Base-by-base conservation (phyloP, 2,329 filamentous ascomycete species). In the Clarireedia monteithiana region DNA sequence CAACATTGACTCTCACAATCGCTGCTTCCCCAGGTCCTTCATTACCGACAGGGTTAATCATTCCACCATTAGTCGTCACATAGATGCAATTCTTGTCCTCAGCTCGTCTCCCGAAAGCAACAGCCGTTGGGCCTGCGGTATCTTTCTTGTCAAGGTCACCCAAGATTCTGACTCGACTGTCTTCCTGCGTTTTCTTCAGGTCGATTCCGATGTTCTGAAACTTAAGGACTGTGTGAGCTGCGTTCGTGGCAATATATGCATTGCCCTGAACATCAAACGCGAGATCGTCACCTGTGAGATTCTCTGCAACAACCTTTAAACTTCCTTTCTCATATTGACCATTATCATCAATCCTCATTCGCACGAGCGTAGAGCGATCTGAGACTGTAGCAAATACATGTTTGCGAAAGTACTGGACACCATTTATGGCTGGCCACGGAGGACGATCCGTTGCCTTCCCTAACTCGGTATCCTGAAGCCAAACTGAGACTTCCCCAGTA, bases 1-100 rank as follows among this genome's bases (percentile, higher is more conserved):
- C 46, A 44, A 50, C 26, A 20, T 48, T 4, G 17, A 55, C 26
- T 24, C 36, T 36, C 10, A 14, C 27, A 50, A 50, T 44, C 17
- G 44, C 27, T 14, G 53, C 46, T 14, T 50, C 26, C 12, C 46
- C 38, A 14, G 47, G 27, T n/a, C 38, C 26, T n/a, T 55, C 24
- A 6, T 55, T 39, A n/a, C 20, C 39, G 10, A 50, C 20, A 6
- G 27, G 4, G 12, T 50, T 50, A n/a, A 44, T 20, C 1, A 55
- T 6, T 4, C 53, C 53, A 10, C 46, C 53, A 34, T 42, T 50
- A 14, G 53, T 50, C 30, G 20, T 40, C 20, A 55, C 46, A 55
- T 50, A 50, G 24, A 55, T 55, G 38, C 26, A 55, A 5, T 36
- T 39, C 12, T 9, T 27, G 26, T 55, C 38, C 5, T n/a, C 6